Conservation (phyloP, 1,284 basidiomycete genomes). For the Lignosus rhinocerotis region DNA sequence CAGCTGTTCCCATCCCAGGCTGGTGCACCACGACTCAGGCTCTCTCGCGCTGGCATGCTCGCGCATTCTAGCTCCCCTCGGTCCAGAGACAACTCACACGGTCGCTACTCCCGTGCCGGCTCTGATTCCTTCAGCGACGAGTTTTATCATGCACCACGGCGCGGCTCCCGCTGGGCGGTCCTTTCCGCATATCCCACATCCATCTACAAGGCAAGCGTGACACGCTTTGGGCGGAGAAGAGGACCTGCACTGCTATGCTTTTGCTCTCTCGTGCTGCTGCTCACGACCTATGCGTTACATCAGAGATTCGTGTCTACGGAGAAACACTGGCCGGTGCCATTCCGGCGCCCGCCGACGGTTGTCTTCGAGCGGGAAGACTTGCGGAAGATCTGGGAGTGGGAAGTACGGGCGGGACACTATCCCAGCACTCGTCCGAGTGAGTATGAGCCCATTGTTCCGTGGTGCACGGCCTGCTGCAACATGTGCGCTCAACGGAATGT, state of each 20-base stretch:
- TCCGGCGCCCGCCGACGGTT: slow-evolving; percentile 70
- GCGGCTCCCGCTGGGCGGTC: slow-evolving; percentile 8
- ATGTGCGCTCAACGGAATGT: neutral
- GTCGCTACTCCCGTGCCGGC: slow-evolving; percentile 42
- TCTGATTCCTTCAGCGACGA: slow-evolving; percentile 54
- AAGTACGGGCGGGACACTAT: slow-evolving; percentile 88
- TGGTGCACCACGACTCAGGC: slow-evolving; percentile 10
- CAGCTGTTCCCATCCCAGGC: slow-evolving; percentile 1
- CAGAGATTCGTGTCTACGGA: slow-evolving; percentile 55
- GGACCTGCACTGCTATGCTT: slow-evolving; percentile 53
- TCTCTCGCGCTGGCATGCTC: slow-evolving; percentile 10
- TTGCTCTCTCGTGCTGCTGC: slow-evolving; percentile 47
- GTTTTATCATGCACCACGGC: slow-evolving; percentile 21
- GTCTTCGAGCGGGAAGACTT: slow-evolving; percentile 78
- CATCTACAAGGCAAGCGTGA: slow-evolving; percentile 56
- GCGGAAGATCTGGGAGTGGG: slow-evolving; percentile 91
- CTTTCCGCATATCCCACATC: slow-evolving; percentile 49
- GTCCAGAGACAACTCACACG: slow-evolving; percentile 9
- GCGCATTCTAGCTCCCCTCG: neutral
- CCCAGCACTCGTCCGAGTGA: slow-evolving; percentile 76
- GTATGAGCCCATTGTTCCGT: slow-evolving; percentile 32
- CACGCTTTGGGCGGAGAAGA: slow-evolving; percentile 58
- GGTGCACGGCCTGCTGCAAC: no score
- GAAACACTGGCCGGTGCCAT: slow-evolving; percentile 66
- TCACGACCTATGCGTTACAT: slow-evolving; percentile 59